These are phyloP conservation scores for Arachis stenosperma DNA, from an alignment of 306 rosid genomes.

Conservation along the genomic window DNA sequence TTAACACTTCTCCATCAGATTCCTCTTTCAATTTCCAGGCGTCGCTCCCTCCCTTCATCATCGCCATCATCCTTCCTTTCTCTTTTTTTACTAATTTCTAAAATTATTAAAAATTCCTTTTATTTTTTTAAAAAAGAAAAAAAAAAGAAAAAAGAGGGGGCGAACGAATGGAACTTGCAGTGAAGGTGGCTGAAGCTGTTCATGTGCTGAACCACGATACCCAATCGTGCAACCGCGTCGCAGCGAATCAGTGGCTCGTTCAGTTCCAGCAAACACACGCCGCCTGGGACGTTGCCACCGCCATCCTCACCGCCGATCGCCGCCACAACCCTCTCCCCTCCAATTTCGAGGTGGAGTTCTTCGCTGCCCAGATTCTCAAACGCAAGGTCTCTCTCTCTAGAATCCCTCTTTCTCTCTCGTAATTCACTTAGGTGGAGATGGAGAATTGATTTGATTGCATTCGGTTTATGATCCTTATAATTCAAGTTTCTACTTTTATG, in stretches of 20 bases:
- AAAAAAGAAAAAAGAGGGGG: neutral
- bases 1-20: conserved; percentile 35
- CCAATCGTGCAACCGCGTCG: conserved; percentile 96
- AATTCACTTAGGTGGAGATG: neutral
- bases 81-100: neutral
- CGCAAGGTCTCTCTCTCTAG: conserved; percentile 63
- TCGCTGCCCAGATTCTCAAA: conserved; percentile 97
- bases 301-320: conserved; percentile 75
- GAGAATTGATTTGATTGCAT: neutral
- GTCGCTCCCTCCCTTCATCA: conserved; percentile 46
- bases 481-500: neutral
- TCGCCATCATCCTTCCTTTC: neutral
- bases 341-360: conserved; percentile 87
- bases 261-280: conserved; percentile 95
- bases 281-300: conserved; percentile 96
- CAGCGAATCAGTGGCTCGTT: conserved; percentile 98
- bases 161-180: conserved; percentile 65
- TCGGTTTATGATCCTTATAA: neutral
- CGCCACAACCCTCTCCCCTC: conserved; percentile 47
- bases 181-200: conserved; percentile 92
- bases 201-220: conserved; percentile 87
- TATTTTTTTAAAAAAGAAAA: too few relatives aligned
- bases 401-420: neutral
- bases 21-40: conserved; percentile 38
- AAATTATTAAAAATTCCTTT: neutral